Evolutionary conservation across 768 basidiomycete genomes (phyloP), one percentile per base, ranked within the genome.

Genomic region (Mrakia hoshinonis): DNA sequence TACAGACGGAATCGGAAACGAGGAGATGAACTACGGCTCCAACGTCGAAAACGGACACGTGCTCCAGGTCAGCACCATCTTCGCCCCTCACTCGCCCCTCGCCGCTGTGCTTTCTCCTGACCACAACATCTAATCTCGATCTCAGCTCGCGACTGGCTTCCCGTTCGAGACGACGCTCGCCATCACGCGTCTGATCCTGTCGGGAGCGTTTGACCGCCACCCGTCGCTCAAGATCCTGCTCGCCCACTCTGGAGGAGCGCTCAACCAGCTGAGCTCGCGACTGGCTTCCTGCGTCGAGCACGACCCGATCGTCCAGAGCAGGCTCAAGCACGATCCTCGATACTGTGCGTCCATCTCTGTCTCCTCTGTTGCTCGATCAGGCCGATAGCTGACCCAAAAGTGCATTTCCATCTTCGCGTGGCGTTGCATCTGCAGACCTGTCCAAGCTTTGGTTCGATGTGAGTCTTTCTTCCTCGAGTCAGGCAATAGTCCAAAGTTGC

Each of bases 151-250:
- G 0, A 83, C 92, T 20, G 91, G 92, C 1, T 93, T 94, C 79
- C 91, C 91, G 3, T 88, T 93, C 76, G 92, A 93, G 81, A 93
- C 91, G 22, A 92, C 92, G 4, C 87, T 86, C 60, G 89, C 91
- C 3, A 85, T 86, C 38, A 87, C 91, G 9, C 86, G 91, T 47
- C 81, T 93, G 52, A 91, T 93, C 75, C 84, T 92, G 62, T 83
- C 89, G 13, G 91, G 92, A 1, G 85, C 87, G 24, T 82, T 92
- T 74, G 91, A 94, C 78, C 86, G 88, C 26, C 87, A 87, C 80
- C 91, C 91, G 2, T 77, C 80, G 34, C 86, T 93, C 55, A 85
- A 86, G 38, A 80, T 94, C 66, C 84, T 94, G 18, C 85, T 93
- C 73, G 91, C 91, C 0, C 91, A 94, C 77, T 91, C 91, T 3